Base-by-base conservation (phyloP, 805 yeast genomes). In the Saccharomycopsis fibuligera region DNA sequence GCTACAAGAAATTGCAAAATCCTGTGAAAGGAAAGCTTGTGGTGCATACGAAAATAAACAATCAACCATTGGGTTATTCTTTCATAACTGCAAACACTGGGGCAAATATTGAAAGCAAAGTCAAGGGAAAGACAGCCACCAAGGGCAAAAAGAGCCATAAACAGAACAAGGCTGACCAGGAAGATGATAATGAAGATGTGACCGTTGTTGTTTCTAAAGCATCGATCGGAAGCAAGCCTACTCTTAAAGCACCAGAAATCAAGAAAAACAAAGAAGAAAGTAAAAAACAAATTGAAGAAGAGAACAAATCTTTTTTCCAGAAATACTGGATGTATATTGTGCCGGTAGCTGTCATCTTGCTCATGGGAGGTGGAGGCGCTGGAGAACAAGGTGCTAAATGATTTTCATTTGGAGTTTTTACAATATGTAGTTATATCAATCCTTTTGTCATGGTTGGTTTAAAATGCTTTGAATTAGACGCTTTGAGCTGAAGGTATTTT, bases 251-350 rank as follows among this genome's bases (percentile, higher is more conserved):
- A 9, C 38, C 48, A 5, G 48, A 31, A 33, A 19, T 41, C 16
- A 37, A 39, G 29, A 39, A 30, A 22, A 29, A 21, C 16, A 39
- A 47, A 35, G 42, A 38, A 24, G 31, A 39, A 36, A 12, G 22
- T 19, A 30, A 19, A 35, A 43, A 44, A 23, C 17, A 39, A 35
- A 21, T 24, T 12, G 31, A 24, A 2, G 44, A 30, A 21, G 51
- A 46, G 9, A 41, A 52, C 19, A 29, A 52, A 37, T 27, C 48
- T n/a, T 52, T 52, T 21, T 44, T 52, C 27, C 55, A 52, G 23
- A 52, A 52, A 36, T 52, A 52, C 42, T 52, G 55, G 55, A 45
- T 49, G 53, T 49, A 46, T 29, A 38, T 52, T 27, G 17, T 49
- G 17, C 55, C 55, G 2, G 35, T 52, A 12, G 50, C 45, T 5